Base-by-base conservation (phyloP, 2,329 filamentous ascomycete genomes). In the Hymenoscyphus albidus region DNA sequence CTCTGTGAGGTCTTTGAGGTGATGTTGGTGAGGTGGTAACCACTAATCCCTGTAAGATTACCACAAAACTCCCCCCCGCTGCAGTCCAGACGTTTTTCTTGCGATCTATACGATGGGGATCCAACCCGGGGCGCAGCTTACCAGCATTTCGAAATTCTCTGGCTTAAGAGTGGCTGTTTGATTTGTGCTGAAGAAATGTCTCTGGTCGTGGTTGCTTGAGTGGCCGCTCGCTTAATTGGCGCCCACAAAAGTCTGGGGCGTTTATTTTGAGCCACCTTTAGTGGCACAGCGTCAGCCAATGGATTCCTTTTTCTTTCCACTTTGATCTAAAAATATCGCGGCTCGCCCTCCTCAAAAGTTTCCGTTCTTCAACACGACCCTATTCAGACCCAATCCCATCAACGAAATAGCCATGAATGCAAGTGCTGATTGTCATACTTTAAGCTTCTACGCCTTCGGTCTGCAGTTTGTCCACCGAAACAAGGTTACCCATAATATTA, bases 311-410 rank as follows among this genome's bases (percentile, higher is more conserved):
- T 27, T 3, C 27, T 10, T 9, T 27, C 48, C 48, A 54, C 18
- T 54, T 54, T 54, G 13, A 5, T 54, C 48, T 12, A 13, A 54
- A 54, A 54, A 54, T 54, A 54, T 54, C 48, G 48, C 48, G 48
- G 18, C 48, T 54, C 48, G 48, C 18, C 48, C 48, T 54, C 18
- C 48, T 54, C 44, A 51, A 51, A 22, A 51, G n/a, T n/a, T 22
- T 51, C 44, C 44, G 44, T 51, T 51, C 44, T 51, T 51, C 44
- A 22, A 18, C 44, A 51, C 44, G n/a, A 51, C 44, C n/a, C 44
- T 51, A n/a, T 51, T 18, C n/a, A 51, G 44, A 51, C 44, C 42
- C 44, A 51, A 51, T 51, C 18, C 44, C 44, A 18, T 18, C 44
- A 3, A 10, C 2, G 44, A 51, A 51, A 18, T 51, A 54, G 13